Base-by-base conservation (phyloP, 257 asterid species). In the Ilex aquifolium region DNA sequence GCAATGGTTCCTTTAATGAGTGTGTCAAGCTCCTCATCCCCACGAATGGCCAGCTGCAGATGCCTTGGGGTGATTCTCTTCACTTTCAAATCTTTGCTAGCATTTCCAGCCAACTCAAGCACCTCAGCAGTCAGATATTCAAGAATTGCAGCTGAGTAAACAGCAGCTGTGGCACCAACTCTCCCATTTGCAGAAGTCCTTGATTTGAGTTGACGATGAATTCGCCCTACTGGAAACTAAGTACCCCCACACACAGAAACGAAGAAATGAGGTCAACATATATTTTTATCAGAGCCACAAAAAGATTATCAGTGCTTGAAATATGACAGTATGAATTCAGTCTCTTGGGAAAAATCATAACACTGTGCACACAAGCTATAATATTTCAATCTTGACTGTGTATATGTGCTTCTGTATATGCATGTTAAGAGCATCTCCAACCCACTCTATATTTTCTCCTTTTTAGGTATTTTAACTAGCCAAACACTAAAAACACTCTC, bases 111-210 rank as follows among this genome's bases (percentile, higher is more conserved):
- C 73, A 91, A 62, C 71, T 91, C 98, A 8, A 91, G 98, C 61
- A 91, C 98, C 62, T 91, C 96, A 27, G 98, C 98, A 1, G 98
- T 88, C 44, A 91, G 61, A 48, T 91, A 91, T 69, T 91, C 98
- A 5, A 91, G 95, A 62, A 90, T 90, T 8, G 97, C 95, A 51
- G 97, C 97, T 0, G 97, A 83, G 79, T 86, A 88, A 16, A 91
- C 98, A 4, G 98, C 98, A 57, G 96, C 95, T 3, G 97, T 91
- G 16, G 98, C 96, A 44, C 98, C 98, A 36, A 91, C 98, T 69
- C 98, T 66, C 12, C 98, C 98, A 56, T 91, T 85, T 59, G 98
- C 96, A 1, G 75, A 80, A 51, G 96, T 84, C 65, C 98, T 83
- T 0, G 92, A 59, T 78, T 91, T 91, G 58, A 91, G 84, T 65